Evolutionary conservation across 2,329 filamentous ascomycete species (phyloP).

Genomic region (Ciborinia camelliae): DNA sequence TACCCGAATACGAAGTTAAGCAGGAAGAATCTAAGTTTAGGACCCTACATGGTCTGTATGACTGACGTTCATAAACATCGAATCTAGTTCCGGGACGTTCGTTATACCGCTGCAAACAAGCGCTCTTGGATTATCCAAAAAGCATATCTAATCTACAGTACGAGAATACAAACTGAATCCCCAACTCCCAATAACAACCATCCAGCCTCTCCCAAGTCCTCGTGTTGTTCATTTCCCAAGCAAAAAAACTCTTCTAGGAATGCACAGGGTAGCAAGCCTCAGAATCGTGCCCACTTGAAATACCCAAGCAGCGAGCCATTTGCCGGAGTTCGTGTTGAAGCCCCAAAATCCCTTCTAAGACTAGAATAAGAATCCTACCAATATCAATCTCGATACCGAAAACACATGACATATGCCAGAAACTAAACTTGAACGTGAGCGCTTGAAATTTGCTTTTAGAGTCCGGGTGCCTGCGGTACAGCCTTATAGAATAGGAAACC

Average conservation of each 20-base stretch:
- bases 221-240: neutral
- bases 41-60: fast-evolving
- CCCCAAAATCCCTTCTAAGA: fast-evolving
- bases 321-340: neutral
- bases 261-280: neutral
- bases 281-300: neutral
- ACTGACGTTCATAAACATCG: neutral
- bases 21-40: neutral
- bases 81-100: fast-evolving
- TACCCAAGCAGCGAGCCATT: no score
- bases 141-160: neutral
- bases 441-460: fast-evolving
- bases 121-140: neutral
- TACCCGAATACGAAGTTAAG: neutral
- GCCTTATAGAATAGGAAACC: fast-evolving
- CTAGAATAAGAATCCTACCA: fast-evolving
- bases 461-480: fast-evolving
- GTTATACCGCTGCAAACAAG: neutral
- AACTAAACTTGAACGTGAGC: no score
- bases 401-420: no score
- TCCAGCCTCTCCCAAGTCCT: neutral
- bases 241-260: neutral
- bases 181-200: neutral
- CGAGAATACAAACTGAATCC: fast-evolving
- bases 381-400: fast-evolving